These are phyloP conservation scores for Echeveria elegans DNA, from an alignment of 164 flowering plant genomes.

Conservation along the genomic window DNA sequence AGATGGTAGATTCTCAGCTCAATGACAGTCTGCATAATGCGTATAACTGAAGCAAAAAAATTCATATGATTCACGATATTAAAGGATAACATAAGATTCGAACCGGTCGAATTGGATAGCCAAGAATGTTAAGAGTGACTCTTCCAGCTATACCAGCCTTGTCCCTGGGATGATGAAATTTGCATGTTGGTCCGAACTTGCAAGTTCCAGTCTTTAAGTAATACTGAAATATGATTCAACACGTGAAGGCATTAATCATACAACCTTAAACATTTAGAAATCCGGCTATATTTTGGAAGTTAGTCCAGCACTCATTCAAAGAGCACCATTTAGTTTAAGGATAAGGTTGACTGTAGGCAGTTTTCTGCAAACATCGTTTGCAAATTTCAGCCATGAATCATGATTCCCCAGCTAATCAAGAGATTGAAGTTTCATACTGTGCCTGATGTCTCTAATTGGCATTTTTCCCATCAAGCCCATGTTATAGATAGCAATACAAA, in stretches of 20 bases:
- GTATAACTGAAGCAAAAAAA: background rate
- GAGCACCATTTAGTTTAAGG: no score
- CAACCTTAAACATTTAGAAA: background rate
- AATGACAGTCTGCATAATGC: background rate
- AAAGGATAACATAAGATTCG: slow-evolving; percentile 14
- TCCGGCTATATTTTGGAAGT: no score
- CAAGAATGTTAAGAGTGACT: slow-evolving; percentile 63
- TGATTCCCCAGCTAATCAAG: background rate
- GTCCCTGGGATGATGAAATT: slow-evolving; percentile 91
- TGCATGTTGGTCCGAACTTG: slow-evolving; percentile 96
- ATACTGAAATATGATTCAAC: slow-evolving; percentile 39
- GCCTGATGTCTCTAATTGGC: background rate
- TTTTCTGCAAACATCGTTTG: background rate
- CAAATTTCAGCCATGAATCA: background rate
- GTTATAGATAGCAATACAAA: background rate
- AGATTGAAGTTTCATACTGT: background rate
- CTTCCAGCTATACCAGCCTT: slow-evolving; percentile 88
- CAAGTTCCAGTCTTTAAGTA: slow-evolving; percentile 92
- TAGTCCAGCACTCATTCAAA: no score
- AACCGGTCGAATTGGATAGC: slow-evolving; percentile 96
- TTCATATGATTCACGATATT: background rate
- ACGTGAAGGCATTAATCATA: slow-evolving; percentile 8
- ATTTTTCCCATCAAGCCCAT: background rate
- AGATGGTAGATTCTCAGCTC: background rate
- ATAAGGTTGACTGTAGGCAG: background rate